phyloP scores from a whole-genome alignment of 2,329 filamentous ascomycete genomes.

The Bipolaris gigantea region DNA sequence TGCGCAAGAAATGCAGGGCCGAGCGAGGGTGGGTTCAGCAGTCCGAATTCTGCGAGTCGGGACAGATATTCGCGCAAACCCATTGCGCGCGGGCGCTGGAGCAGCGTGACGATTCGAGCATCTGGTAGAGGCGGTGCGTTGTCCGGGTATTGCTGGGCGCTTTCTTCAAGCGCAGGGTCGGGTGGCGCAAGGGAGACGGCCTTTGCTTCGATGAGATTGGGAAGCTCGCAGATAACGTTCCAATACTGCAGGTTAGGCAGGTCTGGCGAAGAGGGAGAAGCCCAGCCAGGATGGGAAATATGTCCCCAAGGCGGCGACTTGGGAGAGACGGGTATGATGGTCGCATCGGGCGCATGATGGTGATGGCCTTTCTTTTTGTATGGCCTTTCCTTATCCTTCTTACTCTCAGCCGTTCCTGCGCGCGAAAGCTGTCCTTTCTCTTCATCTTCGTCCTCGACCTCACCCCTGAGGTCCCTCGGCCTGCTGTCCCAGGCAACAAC shows the following conservation, averaged over 20 bases:
- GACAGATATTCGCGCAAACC: conserved; percentile 77
- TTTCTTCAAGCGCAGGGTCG: conserved; percentile 48
- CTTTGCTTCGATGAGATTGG: conserved; percentile 88
- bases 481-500: conserved; percentile 76
- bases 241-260: conserved; percentile 81
- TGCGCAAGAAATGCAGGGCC: conserved; percentile 65
- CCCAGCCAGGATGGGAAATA: conserved; percentile 89
- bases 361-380: conserved; percentile 30
- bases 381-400: conserved; percentile 38
- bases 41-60: conserved; percentile 68
- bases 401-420: conserved; percentile 27
- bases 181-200: conserved; percentile 80
- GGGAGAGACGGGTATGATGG: conserved; percentile 46
- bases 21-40: conserved; percentile 59
- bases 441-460: conserved; percentile 37
- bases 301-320: conserved; percentile 70
- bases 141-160: conserved; percentile 23
- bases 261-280: conserved; percentile 73
- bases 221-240: conserved; percentile 79
- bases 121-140: conserved; percentile 55
- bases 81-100: conserved; percentile 72
- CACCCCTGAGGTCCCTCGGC: conserved; percentile 62
- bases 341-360: conserved; percentile 29
- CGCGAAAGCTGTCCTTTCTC: conserved; percentile 19
- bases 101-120: conserved; percentile 66